Conservation (phyloP, 345 rosid genomes). For the Jatropha curcas region DNA sequence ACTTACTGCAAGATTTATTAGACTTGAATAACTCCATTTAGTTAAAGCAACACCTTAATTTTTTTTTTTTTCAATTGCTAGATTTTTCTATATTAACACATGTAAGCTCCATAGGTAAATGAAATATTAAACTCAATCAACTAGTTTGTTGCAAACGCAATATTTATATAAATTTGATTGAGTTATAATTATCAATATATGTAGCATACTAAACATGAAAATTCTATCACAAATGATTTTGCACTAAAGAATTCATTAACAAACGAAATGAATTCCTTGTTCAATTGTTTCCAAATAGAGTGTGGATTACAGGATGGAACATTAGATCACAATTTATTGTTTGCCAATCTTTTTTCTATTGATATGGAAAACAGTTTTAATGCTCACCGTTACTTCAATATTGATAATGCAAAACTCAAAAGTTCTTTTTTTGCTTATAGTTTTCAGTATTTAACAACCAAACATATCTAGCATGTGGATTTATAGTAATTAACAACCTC, state of each 20-base stretch:
- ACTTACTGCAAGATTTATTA: not conserved
- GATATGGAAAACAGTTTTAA: not conserved
- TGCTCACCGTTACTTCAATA: not conserved
- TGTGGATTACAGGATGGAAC: too few species aligned
- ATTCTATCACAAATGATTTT: not conserved
- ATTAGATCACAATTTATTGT: not conserved
- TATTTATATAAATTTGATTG: not conserved
- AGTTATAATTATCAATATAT: not conserved
- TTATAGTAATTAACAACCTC: not conserved
- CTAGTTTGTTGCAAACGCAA: not conserved
- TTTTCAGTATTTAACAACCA: too few species aligned
- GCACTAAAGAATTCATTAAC: not conserved
- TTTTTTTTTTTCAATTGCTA: not conserved
- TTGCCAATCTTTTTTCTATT: not conserved
- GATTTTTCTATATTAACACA: not conserved
- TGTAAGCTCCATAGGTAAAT: not conserved
- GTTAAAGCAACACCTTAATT: not conserved
- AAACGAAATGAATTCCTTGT: not conserved
- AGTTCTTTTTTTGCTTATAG: too few species aligned
- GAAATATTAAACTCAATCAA: not conserved
- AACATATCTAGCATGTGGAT: not conserved
- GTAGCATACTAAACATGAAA: not conserved
- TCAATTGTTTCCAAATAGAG: not conserved
- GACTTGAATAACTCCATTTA: not conserved
- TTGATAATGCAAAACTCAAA: not conserved